Percentiles rank a stretch among this genome's conserved stretches.
These are phyloP conservation scores for Colletotrichum plurivorum DNA, from an alignment of 2,329 filamentous ascomycete genomes.

Conservation along the genomic window DNA sequence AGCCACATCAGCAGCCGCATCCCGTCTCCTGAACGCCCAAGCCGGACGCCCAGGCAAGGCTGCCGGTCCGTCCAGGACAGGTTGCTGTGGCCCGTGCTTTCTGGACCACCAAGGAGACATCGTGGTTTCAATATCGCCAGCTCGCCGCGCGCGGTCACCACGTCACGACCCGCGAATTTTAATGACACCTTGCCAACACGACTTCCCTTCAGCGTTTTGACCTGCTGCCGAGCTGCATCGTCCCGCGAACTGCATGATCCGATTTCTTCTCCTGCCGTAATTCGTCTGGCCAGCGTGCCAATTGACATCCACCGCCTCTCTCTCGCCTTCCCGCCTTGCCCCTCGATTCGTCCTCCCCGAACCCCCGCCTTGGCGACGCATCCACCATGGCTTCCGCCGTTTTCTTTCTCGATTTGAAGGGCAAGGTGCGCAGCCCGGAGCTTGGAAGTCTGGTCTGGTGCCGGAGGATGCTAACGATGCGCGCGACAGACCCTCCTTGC, in stretches of 20 bases:
- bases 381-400: conserved; percentile 91
- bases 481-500: conserved; percentile 87
- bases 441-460: too few relatives aligned
- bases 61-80: conserved; percentile 14
- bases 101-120: conserved; percentile 38
- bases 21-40: conserved; percentile 1
- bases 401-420: conserved; percentile 99
- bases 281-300: conserved; percentile 45
- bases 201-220: conserved; percentile 12
- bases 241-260: conserved; percentile 27
- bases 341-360: conserved; percentile 36
- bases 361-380: conserved; percentile 42
- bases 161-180: conserved; percentile 24
- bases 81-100: conserved; percentile 33
- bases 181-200: conserved; percentile 18
- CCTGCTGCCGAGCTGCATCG: conserved; percentile 11
- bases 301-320: conserved; percentile 44
- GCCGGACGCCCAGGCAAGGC: conserved; percentile 22
- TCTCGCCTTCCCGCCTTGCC: conserved; percentile 43
- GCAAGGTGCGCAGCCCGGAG: conserved; percentile 78
- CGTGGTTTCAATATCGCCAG: conserved; percentile 41
- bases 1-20: neutral
- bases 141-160: conserved; percentile 17
- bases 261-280: conserved; percentile 34
- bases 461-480: conserved; percentile 42